Conservation (phyloP, 768 basidiomycete genomes). For the Calvatia gigantea region DNA sequence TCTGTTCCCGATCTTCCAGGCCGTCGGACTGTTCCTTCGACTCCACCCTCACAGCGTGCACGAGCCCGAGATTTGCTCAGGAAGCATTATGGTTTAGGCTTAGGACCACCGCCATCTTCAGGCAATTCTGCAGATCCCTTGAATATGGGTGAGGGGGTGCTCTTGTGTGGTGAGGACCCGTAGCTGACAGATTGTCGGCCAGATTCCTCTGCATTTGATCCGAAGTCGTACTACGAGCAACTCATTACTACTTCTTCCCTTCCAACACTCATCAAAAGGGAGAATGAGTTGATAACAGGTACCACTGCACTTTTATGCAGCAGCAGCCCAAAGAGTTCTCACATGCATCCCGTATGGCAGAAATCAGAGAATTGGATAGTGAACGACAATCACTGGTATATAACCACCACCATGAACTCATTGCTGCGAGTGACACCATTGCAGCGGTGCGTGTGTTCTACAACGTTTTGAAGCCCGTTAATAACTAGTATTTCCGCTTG, state of each 20-base stretch:
- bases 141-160: constrained; percentile 59
- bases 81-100: constrained; percentile 83
- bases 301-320: neutral
- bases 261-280: constrained; percentile 66
- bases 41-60: constrained; percentile 20
- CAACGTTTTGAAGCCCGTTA: too few relatives aligned
- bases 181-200: neutral
- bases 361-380: constrained; percentile 83
- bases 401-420: constrained; percentile 93
- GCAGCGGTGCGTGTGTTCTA: constrained; percentile 52
- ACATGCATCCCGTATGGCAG: constrained; percentile 31
- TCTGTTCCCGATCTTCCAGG: neutral
- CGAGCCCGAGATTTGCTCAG: constrained; percentile 75
- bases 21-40: constrained; percentile 2
- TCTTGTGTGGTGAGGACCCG: neutral
- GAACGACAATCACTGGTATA: constrained; percentile 91
- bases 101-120: constrained; percentile 63
- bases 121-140: constrained; percentile 66
- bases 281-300: constrained; percentile 82
- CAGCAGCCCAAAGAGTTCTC: neutral
- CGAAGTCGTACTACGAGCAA: constrained; percentile 82
- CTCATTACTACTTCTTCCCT: constrained; percentile 80
- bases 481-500: neutral
- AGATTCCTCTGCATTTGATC: constrained; percentile 84
- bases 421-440: constrained; percentile 91